These are phyloP conservation scores for Candida xiaguanensis DNA, from an alignment of 805 yeast genomes.

Conservation along the genomic window DNA sequence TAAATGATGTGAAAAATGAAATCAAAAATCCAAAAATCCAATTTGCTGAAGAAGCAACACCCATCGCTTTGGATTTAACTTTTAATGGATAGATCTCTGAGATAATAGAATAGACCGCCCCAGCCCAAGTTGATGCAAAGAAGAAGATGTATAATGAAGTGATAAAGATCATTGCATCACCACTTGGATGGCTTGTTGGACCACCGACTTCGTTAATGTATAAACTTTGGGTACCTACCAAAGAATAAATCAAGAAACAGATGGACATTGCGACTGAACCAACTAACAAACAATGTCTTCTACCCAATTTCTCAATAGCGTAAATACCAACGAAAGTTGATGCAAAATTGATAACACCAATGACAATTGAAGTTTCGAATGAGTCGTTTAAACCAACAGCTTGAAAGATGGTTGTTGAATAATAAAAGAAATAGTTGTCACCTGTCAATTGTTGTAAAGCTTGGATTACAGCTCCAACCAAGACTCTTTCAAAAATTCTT, in stretches of 20 bases:
- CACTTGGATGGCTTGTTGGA: constrained; percentile 46
- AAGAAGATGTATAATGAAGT: constrained; percentile 61
- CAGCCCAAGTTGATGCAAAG: constrained; percentile 33
- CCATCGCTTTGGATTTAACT: constrained; percentile 51
- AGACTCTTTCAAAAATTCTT: constrained; percentile 51
- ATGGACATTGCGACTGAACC: constrained; percentile 47
- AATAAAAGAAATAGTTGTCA: constrained; percentile 59
- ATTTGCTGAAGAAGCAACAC: constrained; percentile 59
- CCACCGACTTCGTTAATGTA: constrained; percentile 22
- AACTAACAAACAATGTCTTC: constrained; percentile 41
- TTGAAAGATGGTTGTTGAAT: constrained; percentile 53
- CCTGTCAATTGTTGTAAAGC: constrained; percentile 57
- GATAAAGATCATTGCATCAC: constrained; percentile 58
- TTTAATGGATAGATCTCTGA: constrained; percentile 39
- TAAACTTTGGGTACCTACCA: constrained; percentile 52
- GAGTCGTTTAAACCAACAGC: constrained; percentile 50
- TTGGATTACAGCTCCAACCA: constrained; percentile 59
- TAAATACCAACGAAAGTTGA: constrained; percentile 52
- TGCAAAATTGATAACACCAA: constrained; percentile 53
- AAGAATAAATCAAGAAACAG: constrained; percentile 57
- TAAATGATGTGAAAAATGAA: constrained; percentile 62
- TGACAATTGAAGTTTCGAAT: constrained; percentile 49
- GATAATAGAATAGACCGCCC: constrained; percentile 51
- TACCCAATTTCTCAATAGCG: constrained; percentile 49
- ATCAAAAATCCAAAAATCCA: constrained; percentile 60